phyloP scores from a whole-genome alignment of 1,284 basidiomycete genomes.

The Cutaneotrichosporon sp. region DNA sequence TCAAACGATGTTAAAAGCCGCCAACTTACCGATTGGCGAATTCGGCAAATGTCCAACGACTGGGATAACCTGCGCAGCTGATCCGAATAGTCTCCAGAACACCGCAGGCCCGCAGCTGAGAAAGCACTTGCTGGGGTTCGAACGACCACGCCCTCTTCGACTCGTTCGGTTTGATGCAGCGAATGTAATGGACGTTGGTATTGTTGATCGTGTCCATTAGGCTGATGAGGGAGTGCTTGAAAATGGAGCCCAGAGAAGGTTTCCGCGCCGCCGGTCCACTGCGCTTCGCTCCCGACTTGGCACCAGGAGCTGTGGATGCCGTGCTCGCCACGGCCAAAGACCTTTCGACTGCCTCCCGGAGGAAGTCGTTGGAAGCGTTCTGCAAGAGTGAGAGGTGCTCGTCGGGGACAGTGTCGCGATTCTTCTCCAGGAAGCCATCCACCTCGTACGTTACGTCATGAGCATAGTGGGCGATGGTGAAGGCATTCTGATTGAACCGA shows the following conservation, averaged over 20 bases:
- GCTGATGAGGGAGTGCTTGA: slow-evolving; percentile 90
- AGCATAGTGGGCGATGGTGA: slow-evolving; percentile 98
- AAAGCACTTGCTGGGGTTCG: slow-evolving; percentile 90
- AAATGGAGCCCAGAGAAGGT: slow-evolving; percentile 96
- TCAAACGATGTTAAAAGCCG: not conserved
- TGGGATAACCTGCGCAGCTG: slow-evolving; percentile 97
- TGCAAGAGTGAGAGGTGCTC: slow-evolving; percentile 89
- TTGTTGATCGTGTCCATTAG: slow-evolving; percentile 97
- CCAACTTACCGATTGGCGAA: slow-evolving; percentile 87
- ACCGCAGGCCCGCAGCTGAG: slow-evolving; percentile 96
- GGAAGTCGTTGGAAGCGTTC: slow-evolving; percentile 82
- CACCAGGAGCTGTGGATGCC: slow-evolving; percentile 29
- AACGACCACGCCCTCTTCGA: slow-evolving; percentile 96
- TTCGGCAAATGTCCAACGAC: slow-evolving; percentile 98
- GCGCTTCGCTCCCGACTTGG: slow-evolving; percentile 30
- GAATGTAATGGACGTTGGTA: slow-evolving; percentile 98
- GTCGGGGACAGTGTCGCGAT: slow-evolving; percentile 97
- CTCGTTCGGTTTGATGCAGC: slow-evolving; percentile 99
- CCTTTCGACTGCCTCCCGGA: slow-evolving; percentile 90
- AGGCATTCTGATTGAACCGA: slow-evolving; percentile 92
- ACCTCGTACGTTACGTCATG: slow-evolving; percentile 97
- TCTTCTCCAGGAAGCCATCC: slow-evolving; percentile 98
- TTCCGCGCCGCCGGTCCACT: slow-evolving; percentile 69
- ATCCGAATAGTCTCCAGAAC: slow-evolving; percentile 99
- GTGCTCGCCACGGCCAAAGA: slow-evolving; percentile 63